Base-by-base conservation (phyloP, 2,329 filamentous ascomycete genomes). In the Claviceps sp. region DNA sequence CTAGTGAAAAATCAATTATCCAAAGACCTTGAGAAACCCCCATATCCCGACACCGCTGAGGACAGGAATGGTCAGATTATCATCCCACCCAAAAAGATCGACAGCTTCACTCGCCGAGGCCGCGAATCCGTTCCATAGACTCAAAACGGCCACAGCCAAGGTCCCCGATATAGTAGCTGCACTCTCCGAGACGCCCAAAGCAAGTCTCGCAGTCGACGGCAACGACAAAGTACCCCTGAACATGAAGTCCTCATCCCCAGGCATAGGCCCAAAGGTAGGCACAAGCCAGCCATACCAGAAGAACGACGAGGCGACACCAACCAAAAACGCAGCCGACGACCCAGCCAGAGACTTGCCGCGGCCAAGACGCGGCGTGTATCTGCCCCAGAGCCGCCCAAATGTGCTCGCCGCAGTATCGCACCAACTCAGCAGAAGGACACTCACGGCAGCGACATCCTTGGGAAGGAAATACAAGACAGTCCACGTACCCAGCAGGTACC, bases 331-430 rank as follows among this genome's bases (percentile, higher is more conserved):
- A 1, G 91, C 91, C 13, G 88, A 62, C 9, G 86, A 93, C 1
- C 93, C 93, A 17, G 93, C 93, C 29, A 97, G 73, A 54, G 88
- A 95, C 78, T 98, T 98, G 43, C 90, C 90, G 56, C 78, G 78
- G 55, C 93, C 81, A 51, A 98, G 78, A 50, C 85, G 79, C 39
- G 87, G 87, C 2, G 93, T 98, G 64, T 96, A 90, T 55, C 85
- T 80, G 43, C 93, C 93, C 70, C 87, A 97, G 14, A 91, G 73
- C 51, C 93, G 80, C 50, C 93, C 93, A 63, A 98, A 90, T 0
- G 93, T 98, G 64, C 86, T 93, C 49, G 93, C 93, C 38, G 93
- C 93, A 1, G 93, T 97, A 66, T 98, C 93, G 69, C 93, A 98
- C 93, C 93, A 98, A 63, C 87, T 94, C 23, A 98, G 79, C 42